Conservation (phyloP, 306 rosid species). For the Prunus davidiana region DNA sequence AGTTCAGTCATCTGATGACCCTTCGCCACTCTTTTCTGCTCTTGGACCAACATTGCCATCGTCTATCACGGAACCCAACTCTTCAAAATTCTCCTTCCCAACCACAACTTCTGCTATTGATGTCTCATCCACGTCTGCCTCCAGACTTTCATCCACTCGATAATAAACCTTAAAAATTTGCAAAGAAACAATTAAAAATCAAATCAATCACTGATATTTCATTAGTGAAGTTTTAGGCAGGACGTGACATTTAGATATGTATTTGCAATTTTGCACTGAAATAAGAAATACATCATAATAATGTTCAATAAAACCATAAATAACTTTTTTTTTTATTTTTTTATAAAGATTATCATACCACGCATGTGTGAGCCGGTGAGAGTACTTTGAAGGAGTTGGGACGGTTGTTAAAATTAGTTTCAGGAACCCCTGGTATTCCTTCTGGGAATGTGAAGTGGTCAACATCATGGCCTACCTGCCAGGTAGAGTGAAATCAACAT, state of each 20-base stretch:
- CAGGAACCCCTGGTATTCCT: constrained; percentile 89
- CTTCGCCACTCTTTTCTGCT: background rate
- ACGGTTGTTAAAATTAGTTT: constrained; percentile 87
- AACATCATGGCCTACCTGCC: constrained; percentile 67
- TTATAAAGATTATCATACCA: constrained; percentile 47
- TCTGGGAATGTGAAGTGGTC: constrained; percentile 92
- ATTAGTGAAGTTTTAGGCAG: background rate
- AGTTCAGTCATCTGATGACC: background rate
- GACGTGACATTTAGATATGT: background rate
- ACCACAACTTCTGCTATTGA: constrained; percentile 7
- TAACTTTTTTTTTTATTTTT: background rate
- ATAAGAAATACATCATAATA: background rate
- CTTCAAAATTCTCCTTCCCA: constrained; percentile 8
- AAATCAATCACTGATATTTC: background rate
- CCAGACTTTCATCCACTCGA: constrained; percentile 55
- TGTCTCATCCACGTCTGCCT: constrained; percentile 32
- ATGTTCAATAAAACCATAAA: background rate
- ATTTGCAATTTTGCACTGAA: background rate
- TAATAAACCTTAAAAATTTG: constrained; percentile 50
- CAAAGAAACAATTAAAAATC: background rate
- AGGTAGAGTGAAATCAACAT: constrained; percentile 5
- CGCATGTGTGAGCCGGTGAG: constrained; percentile 73
- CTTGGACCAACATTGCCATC: constrained; percentile 16
- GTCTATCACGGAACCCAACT: constrained; percentile 3
- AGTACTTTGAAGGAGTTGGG: constrained; percentile 92